These are phyloP conservation scores for Stachybotrys chlorohalonatus DNA, from an alignment of 2,329 filamentous ascomycete genomes.

Conservation along the genomic window DNA sequence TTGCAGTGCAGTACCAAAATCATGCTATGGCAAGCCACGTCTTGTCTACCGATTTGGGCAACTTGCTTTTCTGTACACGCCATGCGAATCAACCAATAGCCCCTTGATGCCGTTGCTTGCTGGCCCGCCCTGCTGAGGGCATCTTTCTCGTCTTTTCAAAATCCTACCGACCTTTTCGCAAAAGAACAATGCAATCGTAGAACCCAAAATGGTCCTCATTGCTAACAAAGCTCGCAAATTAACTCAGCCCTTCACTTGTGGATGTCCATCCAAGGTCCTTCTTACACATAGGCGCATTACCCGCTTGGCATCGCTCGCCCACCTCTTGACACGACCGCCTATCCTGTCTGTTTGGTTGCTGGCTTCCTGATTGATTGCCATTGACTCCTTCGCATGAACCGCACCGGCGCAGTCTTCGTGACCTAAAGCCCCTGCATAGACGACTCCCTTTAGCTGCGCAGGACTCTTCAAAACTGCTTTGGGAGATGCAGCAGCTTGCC, in stretches of 20 bases:
- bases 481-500: not conserved
- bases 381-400: not conserved
- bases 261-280: constrained; percentile 2
- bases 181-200: not conserved
- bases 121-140: too few relatives aligned
- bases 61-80: not conserved
- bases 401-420: not conserved
- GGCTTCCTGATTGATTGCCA: not conserved
- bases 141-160: not conserved
- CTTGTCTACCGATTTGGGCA: constrained; percentile 12
- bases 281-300: constrained; percentile 22
- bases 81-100: not conserved
- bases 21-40: not conserved
- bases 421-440: not conserved
- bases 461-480: not conserved
- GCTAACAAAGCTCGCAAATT: not conserved
- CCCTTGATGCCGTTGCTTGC: not conserved
- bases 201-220: not conserved
- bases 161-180: not conserved
- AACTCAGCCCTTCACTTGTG: not conserved
- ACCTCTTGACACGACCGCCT: constrained; percentile 19
- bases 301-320: constrained; percentile 22
- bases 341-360: constrained; percentile 9
- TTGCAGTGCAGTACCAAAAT: not conserved
- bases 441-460: not conserved